Base-by-base conservation (phyloP, 176 grass and related monocot species). In the Areca catechu region DNA sequence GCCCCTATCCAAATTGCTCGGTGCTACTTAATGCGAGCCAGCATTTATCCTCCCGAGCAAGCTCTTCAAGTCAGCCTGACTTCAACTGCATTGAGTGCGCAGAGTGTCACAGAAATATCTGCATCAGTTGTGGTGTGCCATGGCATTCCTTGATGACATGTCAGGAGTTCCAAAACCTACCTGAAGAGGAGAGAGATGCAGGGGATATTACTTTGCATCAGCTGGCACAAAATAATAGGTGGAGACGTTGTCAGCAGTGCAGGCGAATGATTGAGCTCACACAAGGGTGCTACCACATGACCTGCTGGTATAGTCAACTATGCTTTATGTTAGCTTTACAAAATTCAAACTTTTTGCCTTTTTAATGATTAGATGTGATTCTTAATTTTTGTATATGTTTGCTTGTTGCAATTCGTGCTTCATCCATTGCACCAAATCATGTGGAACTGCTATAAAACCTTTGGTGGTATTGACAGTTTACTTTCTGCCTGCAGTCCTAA, bases 81-180 rank as follows among this genome's bases (percentile, higher is more conserved):
- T 54, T 84, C 25, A 82, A 71, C 60, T 77, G 81, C 27, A 48
- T 88, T 9, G 81, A 88, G 37, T 97, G 93, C 53, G 74, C 87
- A 28, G 87, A 92, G 66, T 97, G 93, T 67, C 76, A 79, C 24
- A 80, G 87, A 62, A 87, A 97, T 77, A 87, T 87, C 27, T 97
- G 93, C 64, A 77, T 97, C 72, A 83, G 64, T 20, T 97, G 93
- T 63, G 71, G 80, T 50, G 83, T 88, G 49, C 93, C 86, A 20
- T 92, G 87, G 86, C 93, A 97, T 70, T 64, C 82, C 52, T 79
- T 88, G 81, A 81, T 97, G 80, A 60, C 69, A 50, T 97, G 93
- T 54, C 84, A 93, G 20, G 91, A 96, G 64, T 96, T 90, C 51
- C 86, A 86, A 70, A 74, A 74, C 34, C 71, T 96, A 21, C 69